Conservation (phyloP, 1,139 yeast genomes). For the Blastobotrys proliferans region DNA sequence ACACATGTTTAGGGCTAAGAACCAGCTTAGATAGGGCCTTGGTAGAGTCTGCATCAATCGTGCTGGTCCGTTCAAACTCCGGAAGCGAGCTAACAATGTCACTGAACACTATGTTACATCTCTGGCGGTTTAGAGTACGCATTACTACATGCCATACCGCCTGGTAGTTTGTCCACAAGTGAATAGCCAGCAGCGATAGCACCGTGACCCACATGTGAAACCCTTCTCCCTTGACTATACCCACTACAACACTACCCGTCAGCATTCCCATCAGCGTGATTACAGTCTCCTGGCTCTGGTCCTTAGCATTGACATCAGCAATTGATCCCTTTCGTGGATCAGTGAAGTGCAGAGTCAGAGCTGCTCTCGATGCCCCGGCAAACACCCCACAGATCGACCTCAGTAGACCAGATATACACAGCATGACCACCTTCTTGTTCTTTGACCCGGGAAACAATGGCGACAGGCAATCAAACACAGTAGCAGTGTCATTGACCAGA, state of each 20-base stretch:
- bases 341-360: slow-evolving; percentile 39
- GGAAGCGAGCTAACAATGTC: slow-evolving; percentile 28
- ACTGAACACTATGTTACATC: slow-evolving; percentile 34
- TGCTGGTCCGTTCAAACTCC: slow-evolving; percentile 23
- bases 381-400: slow-evolving; percentile 38
- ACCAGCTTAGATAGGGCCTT: slow-evolving; percentile 26
- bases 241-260: slow-evolving; percentile 35
- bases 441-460: slow-evolving; percentile 32
- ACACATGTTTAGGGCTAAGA: slow-evolving; percentile 28
- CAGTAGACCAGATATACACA: slow-evolving; percentile 36
- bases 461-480: slow-evolving; percentile 35
- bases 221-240: slow-evolving; percentile 32
- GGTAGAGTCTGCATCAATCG: slow-evolving; percentile 20
- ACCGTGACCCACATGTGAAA: slow-evolving; percentile 32
- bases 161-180: slow-evolving; percentile 35
- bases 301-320: slow-evolving; percentile 39
- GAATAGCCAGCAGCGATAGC: slow-evolving; percentile 28
- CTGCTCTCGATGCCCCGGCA: slow-evolving; percentile 40
- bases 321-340: slow-evolving; percentile 34
- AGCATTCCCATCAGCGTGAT: slow-evolving; percentile 38
- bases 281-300: slow-evolving; percentile 39
- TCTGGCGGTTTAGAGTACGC: slow-evolving; percentile 34
- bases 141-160: slow-evolving; percentile 37
- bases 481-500: slow-evolving; percentile 37
- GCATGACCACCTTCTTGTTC: slow-evolving; percentile 25